Conservation (phyloP, 805 yeast species). For the Ogataea sp. region DNA sequence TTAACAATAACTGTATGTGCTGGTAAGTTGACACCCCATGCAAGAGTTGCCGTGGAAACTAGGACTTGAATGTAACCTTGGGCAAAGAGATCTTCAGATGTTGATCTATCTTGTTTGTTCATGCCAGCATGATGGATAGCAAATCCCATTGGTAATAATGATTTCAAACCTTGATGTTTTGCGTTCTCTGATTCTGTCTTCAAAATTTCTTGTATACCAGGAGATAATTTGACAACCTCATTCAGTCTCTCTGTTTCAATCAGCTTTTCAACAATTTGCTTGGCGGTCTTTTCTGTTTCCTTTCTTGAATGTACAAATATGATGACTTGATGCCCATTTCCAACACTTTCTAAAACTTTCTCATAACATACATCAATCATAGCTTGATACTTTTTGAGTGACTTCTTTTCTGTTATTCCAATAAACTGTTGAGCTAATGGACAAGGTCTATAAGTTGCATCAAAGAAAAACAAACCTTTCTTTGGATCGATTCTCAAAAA, state of each 20-base stretch:
- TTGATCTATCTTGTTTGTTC: slow-evolving; percentile 59
- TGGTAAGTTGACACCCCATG: slow-evolving; percentile 96
- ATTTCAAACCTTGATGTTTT: slow-evolving; percentile 45
- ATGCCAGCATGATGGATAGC: slow-evolving; percentile 94
- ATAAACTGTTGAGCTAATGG: slow-evolving; percentile 84
- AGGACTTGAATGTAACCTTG: slow-evolving; percentile 78
- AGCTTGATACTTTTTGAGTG: slow-evolving; percentile 68
- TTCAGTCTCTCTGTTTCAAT: slow-evolving; percentile 44
- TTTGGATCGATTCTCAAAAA: slow-evolving; percentile 60
- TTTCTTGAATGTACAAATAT: slow-evolving; percentile 92
- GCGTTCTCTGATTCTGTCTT: slow-evolving; percentile 53
- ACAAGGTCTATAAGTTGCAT: slow-evolving; percentile 80
- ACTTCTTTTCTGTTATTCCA: slow-evolving; percentile 78
- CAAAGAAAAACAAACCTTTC: slow-evolving; percentile 71
- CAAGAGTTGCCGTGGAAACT: slow-evolving; percentile 87
- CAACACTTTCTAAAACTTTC: slow-evolving; percentile 54
- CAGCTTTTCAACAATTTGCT: slow-evolving; percentile 57
- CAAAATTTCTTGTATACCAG: slow-evolving; percentile 57
- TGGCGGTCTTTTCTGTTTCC: slow-evolving; percentile 82
- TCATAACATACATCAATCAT: slow-evolving; percentile 91
- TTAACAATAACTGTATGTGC: slow-evolving; percentile 91
- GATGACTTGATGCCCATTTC: slow-evolving; percentile 69
- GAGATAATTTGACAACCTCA: slow-evolving; percentile 34
- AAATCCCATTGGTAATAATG: slow-evolving; percentile 61
- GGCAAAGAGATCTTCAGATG: slow-evolving; percentile 81